phyloP scores from a whole-genome alignment of 148 eudicot species.

The Suaeda aralocaspica region DNA sequence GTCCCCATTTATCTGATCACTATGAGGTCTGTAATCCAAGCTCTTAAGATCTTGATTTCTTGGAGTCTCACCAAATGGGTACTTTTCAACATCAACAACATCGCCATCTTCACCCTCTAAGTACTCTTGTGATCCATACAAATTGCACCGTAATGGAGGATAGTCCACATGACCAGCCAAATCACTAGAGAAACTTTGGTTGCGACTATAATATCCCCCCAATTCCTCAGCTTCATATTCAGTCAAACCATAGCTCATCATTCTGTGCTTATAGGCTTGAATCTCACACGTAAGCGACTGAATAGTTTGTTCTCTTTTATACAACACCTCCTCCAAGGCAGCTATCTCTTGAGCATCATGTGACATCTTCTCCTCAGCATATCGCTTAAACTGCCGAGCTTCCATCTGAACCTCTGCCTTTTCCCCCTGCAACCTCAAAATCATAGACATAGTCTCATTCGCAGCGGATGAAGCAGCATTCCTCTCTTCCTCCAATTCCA shows the following conservation, averaged over 20 bases:
- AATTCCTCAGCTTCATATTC: constrained; percentile 77
- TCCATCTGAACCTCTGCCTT: constrained; percentile 90
- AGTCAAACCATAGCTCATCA: constrained; percentile 77
- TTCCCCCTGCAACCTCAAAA: constrained; percentile 86
- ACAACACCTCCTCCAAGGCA: constrained; percentile 66
- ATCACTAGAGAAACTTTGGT: constrained; percentile 39
- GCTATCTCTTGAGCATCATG: constrained; percentile 68
- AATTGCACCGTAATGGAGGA: constrained; percentile 68
- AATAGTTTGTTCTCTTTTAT: constrained; percentile 70
- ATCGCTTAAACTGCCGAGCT: constrained; percentile 76
- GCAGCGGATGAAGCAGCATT: constrained; percentile 92
- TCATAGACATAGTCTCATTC: constrained; percentile 98
- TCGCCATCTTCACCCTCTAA: constrained; percentile 57
- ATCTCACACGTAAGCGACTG: constrained; percentile 74
- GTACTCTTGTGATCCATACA: constrained; percentile 43
- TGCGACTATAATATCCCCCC: constrained; percentile 32
- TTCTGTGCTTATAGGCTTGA: constrained; percentile 74
- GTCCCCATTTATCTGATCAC: constrained; percentile 47
- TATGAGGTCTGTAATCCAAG: constrained; percentile 60
- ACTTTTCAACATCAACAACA: constrained; percentile 55
- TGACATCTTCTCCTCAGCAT: constrained; percentile 78
- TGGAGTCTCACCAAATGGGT: constrained; percentile 69
- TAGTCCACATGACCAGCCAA: constrained; percentile 46
- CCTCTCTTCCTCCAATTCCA: constrained; percentile 91
- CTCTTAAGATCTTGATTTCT: constrained; percentile 55